These are phyloP conservation scores for Solanum habrochaites DNA, from an alignment of 257 asterid genomes.

Conservation along the genomic window DNA sequence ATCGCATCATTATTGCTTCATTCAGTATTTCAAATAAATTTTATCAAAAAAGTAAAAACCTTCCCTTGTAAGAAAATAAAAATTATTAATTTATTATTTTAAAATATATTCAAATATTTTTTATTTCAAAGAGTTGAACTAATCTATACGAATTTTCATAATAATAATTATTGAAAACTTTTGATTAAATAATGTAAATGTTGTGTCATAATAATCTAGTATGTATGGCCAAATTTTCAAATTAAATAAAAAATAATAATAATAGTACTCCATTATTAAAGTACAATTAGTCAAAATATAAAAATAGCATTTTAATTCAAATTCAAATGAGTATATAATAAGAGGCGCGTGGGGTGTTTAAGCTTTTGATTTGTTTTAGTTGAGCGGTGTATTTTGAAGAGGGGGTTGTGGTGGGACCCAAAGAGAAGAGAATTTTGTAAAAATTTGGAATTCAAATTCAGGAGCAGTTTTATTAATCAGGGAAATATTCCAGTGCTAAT, in stretches of 20 bases:
- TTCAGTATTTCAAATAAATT: not conserved
- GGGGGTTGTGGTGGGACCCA: conserved; percentile 8
- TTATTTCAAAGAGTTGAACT: not conserved
- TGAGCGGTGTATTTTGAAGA: conserved; percentile 21
- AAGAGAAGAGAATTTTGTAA: not conserved
- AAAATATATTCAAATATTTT: not conserved
- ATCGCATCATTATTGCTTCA: not conserved
- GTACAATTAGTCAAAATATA: not conserved
- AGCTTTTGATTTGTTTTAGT: conserved; percentile 11
- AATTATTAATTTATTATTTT: not conserved
- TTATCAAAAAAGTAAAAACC: not conserved
- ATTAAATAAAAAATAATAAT: not conserved
- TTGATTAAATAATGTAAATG: not conserved
- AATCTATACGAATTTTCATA: not conserved
- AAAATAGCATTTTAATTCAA: not conserved
- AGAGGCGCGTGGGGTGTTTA: not conserved
- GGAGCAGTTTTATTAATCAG: not conserved
- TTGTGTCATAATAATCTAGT: not conserved
- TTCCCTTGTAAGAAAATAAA: not conserved
- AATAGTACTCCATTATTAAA: not conserved
- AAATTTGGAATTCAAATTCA: conserved; percentile 8
- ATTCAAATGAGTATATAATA: not conserved
- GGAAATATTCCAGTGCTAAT: not conserved
- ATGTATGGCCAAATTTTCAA: not conserved
- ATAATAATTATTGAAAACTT: not conserved